These are phyloP conservation scores for Serpula lacrymans DNA, from an alignment of 768 basidiomycete species.

Conservation along the genomic window DNA sequence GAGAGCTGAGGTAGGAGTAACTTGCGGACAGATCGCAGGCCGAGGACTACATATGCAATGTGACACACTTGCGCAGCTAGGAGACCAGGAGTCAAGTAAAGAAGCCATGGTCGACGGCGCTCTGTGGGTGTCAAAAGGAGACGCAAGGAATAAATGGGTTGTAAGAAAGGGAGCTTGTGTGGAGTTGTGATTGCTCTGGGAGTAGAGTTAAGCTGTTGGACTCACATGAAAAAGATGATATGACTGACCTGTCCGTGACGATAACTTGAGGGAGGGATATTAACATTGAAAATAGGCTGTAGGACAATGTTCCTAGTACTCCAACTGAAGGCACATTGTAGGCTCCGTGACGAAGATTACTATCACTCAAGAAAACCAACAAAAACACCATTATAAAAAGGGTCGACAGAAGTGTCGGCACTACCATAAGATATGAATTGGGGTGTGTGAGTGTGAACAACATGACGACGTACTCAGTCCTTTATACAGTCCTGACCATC, in stretches of 20 bases:
- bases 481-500: slow-evolving; percentile 75
- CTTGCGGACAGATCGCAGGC: slow-evolving; percentile 40
- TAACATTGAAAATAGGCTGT: slow-evolving; percentile 63
- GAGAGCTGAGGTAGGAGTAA: slow-evolving; percentile 57
- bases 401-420: slow-evolving; percentile 49
- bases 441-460: slow-evolving; percentile 18
- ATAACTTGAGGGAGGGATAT: slow-evolving; percentile 68
- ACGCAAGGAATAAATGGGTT: slow-evolving; percentile 55
- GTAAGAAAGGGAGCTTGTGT: slow-evolving; percentile 65
- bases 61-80: slow-evolving; percentile 41
- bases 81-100: slow-evolving; percentile 77
- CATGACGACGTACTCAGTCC: slow-evolving; percentile 52
- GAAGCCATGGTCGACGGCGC: slow-evolving; percentile 70
- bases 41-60: slow-evolving; percentile 42
- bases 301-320: slow-evolving; percentile 58
- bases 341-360: slow-evolving; percentile 57
- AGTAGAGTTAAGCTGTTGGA: slow-evolving; percentile 3
- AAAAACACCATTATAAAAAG: slow-evolving; percentile 55
- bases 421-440: slow-evolving; percentile 37
- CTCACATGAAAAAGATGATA: neutral
- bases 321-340: slow-evolving; percentile 64
- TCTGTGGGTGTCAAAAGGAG: slow-evolving; percentile 80
- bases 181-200: slow-evolving; percentile 80
- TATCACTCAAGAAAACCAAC: slow-evolving; percentile 54
- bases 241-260: slow-evolving; percentile 67